Percentiles rank a stretch among this genome's conserved stretches.
These are phyloP conservation scores for Noccaea caerulescens DNA, from an alignment of 345 rosid species.

Conservation along the genomic window DNA sequence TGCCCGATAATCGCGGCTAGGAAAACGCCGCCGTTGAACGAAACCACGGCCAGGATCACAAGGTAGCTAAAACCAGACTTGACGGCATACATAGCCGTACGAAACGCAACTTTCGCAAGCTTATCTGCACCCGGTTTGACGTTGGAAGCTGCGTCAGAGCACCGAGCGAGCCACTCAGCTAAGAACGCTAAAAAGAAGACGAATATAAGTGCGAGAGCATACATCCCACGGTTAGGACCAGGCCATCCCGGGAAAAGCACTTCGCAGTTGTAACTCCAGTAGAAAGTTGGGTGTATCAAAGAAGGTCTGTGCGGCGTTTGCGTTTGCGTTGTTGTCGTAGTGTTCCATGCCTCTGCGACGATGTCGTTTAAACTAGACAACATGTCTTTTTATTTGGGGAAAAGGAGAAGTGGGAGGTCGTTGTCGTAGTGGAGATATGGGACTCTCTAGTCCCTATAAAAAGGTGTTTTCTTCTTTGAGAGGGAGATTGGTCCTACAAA, in stretches of 20 bases:
- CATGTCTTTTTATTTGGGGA: conserved; percentile 25
- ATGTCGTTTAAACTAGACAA: conserved; percentile 28
- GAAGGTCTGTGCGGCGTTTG: conserved; percentile 39
- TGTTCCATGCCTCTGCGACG: conserved; percentile 41
- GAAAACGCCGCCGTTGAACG: conserved; percentile 80
- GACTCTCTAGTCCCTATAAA: conserved; percentile 33
- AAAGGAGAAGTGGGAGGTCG: conserved; percentile 32
- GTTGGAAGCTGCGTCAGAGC: conserved; percentile 42
- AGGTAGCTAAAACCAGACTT: conserved; percentile 64
- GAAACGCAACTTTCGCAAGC: conserved; percentile 56
- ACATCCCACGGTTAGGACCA: conserved; percentile 62
- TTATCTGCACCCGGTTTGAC: conserved; percentile 57
- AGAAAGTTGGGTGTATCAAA: conserved; percentile 54
- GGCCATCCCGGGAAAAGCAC: conserved; percentile 86
- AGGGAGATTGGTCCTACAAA: conserved; percentile 40
- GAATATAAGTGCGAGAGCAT: conserved; percentile 62
- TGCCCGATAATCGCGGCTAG: conserved; percentile 71
- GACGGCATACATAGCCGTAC: conserved; percentile 56
- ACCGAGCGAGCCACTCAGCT: conserved; percentile 59
- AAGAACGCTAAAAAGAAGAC: conserved; percentile 63
- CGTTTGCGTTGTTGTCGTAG: conserved; percentile 31
- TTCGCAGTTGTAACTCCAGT: conserved; percentile 66
- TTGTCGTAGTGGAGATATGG: conserved; percentile 35
- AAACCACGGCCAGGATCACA: conserved; percentile 82
- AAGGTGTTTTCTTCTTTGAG: conserved; percentile 35